Conservation (phyloP, 108 stramenopile species). For the Nitzschia sp. region DNA sequence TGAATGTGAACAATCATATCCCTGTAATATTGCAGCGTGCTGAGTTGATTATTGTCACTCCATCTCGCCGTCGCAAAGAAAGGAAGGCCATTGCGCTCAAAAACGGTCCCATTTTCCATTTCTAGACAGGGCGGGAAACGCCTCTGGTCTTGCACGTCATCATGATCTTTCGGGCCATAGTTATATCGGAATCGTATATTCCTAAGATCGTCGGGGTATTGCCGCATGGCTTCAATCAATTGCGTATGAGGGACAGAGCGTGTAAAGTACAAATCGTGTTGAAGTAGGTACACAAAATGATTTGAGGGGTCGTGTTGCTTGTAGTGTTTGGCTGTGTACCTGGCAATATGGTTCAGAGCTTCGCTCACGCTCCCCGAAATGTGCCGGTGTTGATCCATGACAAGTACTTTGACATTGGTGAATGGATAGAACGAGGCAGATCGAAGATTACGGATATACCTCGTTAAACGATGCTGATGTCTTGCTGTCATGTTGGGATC, state of each 20-base stretch:
- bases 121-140: conserved; percentile 1
- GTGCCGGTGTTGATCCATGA: not conserved
- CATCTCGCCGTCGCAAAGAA: conserved; percentile 6
- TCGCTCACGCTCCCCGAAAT: conserved; percentile 11
- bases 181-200: conserved; percentile 8
- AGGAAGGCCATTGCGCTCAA: conserved; percentile 4
- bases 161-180: not conserved
- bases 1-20: not conserved
- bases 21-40: conserved; percentile 7
- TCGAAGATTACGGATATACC: conserved; percentile 1
- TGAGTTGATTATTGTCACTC: conserved; percentile 22
- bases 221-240: conserved; percentile 4
- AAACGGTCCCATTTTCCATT: not conserved
- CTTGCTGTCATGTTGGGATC: not conserved
- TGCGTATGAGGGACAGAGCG: not conserved
- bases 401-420: conserved; percentile 8
- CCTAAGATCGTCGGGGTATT: not conserved
- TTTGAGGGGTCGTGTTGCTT: not conserved
- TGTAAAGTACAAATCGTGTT: conserved; percentile 10
- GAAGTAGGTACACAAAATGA: conserved; percentile 10
- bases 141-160: not conserved
- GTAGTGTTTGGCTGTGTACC: not conserved
- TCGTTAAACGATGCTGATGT: not conserved
- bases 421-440: not conserved
- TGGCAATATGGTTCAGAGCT: not conserved